Percentiles rank a stretch among this genome's conserved stretches.
These are phyloP conservation scores for Cytospora schulzeri DNA, from an alignment of 2,329 filamentous ascomycete genomes.

Conservation along the genomic window DNA sequence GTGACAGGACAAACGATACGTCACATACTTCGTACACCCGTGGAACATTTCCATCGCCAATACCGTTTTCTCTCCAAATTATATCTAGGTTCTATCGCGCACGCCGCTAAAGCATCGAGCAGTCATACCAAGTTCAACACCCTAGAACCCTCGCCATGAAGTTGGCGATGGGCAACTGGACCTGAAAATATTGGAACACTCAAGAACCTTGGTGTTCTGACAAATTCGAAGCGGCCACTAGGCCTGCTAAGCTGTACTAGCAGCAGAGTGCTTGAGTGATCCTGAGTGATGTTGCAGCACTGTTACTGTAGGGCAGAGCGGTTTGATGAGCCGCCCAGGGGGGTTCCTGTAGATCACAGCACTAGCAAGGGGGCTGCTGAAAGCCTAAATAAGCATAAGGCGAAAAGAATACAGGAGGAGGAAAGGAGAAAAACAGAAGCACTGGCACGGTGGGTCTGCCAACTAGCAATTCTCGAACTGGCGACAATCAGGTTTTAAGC, in stretches of 20 bases:
- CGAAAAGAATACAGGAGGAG: not conserved
- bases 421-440: not conserved
- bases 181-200: too few species aligned
- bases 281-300: not conserved
- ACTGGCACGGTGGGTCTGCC: not conserved
- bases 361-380: not conserved
- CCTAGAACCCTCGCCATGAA: not conserved
- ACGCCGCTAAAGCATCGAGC: too few species aligned
- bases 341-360: not conserved
- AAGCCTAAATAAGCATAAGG: constrained; percentile 1
- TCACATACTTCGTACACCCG: not conserved
- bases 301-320: not conserved
- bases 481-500: not conserved
- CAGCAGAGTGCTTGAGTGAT: not conserved
- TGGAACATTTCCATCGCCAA: too few species aligned
- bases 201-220: not conserved
- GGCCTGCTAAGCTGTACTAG: not conserved
- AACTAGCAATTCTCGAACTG: not conserved
- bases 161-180: not conserved
- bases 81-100: too few species aligned
- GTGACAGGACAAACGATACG: too few species aligned
- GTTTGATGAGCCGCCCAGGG: not conserved
- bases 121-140: not conserved
- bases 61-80: too few species aligned
- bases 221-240: not conserved